Base-by-base conservation (phyloP, 139 green algal genomes). In the Astrephomene gubernaculifera region DNA sequence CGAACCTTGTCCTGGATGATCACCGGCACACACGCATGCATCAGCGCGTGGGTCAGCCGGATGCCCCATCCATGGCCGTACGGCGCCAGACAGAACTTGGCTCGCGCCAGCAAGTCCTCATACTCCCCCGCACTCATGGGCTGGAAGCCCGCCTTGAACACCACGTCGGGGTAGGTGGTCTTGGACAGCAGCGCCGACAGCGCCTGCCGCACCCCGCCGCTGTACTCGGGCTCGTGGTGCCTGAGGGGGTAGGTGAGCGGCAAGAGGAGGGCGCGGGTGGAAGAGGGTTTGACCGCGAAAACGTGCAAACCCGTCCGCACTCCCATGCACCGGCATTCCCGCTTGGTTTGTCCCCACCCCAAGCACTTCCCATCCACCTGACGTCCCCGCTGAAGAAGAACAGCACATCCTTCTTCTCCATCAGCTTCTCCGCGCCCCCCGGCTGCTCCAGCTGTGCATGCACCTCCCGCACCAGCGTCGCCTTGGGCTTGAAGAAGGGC, bases 41-140 rank as follows among this genome's bases (percentile, higher is more conserved):
- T 78, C n/a, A 90, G 68, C 33, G 82, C 82, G 10, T 86, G 81
- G 19, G 33, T 69, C 10, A 90, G 54, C 17, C 86, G 72, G 53
- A 90, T 87, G 73, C 86, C 81, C 73, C 74, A 90, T 52, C 87
- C 87, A 44, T 90, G 81, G 36, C 87, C 87, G 43, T 87, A 87
- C 4, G 81, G 72, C 19, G 81, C 87, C 39, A 90, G 35, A 45
- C 87, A 90, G 73, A 87, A 90, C 54, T 82, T 81, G 17, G 61
- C 57, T 1, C 43, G 53, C 27, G 49, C 53, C 67, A 82, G 44
- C 27, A 82, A 53, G 24, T 67, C 54, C 54, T 78, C 74, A 36
- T 90, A 85, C 14, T 87, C 71, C 0, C 31, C 24, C 0, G n/a
- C n/a, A 35, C 4, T 5, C 45, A 75, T 53, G 27, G 38, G 43